A percentile compares a stretch with the other conserved stretches of the same genome.
Conservation (phyloP, 2,329 filamentous ascomycete genomes). For the Stemphylium vesicarium region DNA sequence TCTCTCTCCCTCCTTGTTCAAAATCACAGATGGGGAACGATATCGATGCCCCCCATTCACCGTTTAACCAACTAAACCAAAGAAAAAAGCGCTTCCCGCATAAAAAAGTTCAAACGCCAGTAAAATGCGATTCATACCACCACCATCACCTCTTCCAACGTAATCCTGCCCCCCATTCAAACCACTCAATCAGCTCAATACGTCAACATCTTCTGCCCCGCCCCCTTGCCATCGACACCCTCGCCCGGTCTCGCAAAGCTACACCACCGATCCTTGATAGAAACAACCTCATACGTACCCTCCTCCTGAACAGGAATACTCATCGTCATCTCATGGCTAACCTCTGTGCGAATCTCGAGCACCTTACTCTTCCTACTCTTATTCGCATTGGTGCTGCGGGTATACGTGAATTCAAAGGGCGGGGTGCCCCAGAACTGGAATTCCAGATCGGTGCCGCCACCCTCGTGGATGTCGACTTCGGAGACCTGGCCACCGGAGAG, state of each 20-base stretch:
- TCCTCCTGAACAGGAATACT: conserved; percentile 86
- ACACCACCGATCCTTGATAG: conserved; percentile 93
- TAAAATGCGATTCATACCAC: background rate
- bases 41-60: too few relatives aligned
- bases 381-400: conserved; percentile 84
- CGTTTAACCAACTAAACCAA: too few relatives aligned
- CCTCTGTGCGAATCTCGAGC: conserved; percentile 88
- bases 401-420: conserved; percentile 98
- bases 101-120: background rate
- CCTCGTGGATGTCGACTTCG: conserved; percentile 93
- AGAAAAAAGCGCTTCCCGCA: too few relatives aligned
- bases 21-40: too few relatives aligned
- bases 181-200: conserved; percentile 27
- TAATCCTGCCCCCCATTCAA: background rate
- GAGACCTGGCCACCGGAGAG: conserved; percentile 83
- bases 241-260: conserved; percentile 78
- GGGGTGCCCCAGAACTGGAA: conserved; percentile 96
- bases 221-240: conserved; percentile 38
- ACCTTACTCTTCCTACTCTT: conserved; percentile 65
- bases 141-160: too few relatives aligned
- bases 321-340: conserved; percentile 81
- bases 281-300: conserved; percentile 95
- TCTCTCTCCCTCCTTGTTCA: too few relatives aligned
- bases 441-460: conserved; percentile 87
- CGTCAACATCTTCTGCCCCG: conserved; percentile 48